phyloP scores from a whole-genome alignment of 345 rosid species.

The Populus davidiana region DNA sequence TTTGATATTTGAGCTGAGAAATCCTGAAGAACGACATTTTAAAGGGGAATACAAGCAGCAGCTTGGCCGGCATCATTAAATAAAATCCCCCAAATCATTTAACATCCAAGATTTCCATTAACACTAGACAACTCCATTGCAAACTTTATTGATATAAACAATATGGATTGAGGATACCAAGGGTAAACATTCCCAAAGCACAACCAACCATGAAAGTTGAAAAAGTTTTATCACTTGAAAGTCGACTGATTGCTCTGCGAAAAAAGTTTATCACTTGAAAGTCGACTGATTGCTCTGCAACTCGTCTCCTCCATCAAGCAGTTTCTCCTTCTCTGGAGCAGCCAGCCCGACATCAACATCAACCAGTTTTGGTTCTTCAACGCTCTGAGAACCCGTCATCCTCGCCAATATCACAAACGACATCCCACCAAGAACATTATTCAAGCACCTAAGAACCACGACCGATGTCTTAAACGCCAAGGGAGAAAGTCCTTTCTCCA shows the following conservation, averaged over 20 bases:
- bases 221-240: background rate
- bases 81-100: background rate
- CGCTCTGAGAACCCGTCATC: constrained; percentile 87
- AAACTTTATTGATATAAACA: background rate
- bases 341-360: background rate
- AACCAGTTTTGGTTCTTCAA: constrained; percentile 17
- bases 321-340: constrained; percentile 20
- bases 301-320: constrained; percentile 12
- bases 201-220: background rate
- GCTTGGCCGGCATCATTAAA: background rate
- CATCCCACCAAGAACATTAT: constrained; percentile 89
- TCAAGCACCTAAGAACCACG: constrained; percentile 67
- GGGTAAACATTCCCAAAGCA: background rate
- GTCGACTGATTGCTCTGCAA: constrained; percentile 14
- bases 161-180: background rate
- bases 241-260: too few species aligned
- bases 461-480: constrained; percentile 78
- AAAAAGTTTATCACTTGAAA: background rate
- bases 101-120: background rate
- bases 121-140: background rate
- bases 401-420: constrained; percentile 88
- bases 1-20: background rate
- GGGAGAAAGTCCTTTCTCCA: constrained; percentile 58
- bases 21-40: background rate
- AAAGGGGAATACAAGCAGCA: background rate